A percentile compares a stretch with the other conserved stretches of the same genome.
Conservation (phyloP, 2,329 filamentous ascomycete species). For the Amesomyces nigricolor region DNA sequence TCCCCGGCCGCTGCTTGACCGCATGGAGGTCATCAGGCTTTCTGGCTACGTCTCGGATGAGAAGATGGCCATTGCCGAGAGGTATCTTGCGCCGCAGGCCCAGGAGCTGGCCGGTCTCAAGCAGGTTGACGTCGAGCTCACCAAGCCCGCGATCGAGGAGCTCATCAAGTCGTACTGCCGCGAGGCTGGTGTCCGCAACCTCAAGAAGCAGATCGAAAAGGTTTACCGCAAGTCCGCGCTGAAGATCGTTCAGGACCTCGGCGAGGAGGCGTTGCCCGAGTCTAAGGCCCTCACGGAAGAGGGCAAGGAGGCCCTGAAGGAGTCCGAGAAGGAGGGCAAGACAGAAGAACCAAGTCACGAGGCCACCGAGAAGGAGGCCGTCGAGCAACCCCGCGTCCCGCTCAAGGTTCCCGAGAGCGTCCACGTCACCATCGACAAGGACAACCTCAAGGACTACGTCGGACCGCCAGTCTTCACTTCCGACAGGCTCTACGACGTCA, state of each 20-base stretch:
- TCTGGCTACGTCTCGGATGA: slow-evolving; percentile 97
- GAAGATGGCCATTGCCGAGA: slow-evolving; percentile 97
- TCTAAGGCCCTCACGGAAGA: slow-evolving; percentile 78
- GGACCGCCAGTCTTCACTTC: slow-evolving; percentile 93
- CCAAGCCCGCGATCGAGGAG: slow-evolving; percentile 84
- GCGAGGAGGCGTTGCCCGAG: slow-evolving; percentile 76
- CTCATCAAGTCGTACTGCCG: slow-evolving; percentile 98
- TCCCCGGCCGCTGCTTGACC: slow-evolving; percentile 83
- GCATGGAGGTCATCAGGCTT: slow-evolving; percentile 95
- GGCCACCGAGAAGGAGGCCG: slow-evolving; percentile 55
- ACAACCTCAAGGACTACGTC: slow-evolving; percentile 93
- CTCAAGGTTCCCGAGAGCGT: slow-evolving; percentile 82
- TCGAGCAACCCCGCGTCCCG: slow-evolving; percentile 66
- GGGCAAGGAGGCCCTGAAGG: slow-evolving; percentile 70
- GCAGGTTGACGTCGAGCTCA: slow-evolving; percentile 82
- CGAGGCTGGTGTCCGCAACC: slow-evolving; percentile 91
- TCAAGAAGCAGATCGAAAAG: slow-evolving; percentile 99
- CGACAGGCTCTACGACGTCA: slow-evolving; percentile 89
- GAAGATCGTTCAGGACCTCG: slow-evolving; percentile 93
- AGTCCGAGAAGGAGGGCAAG: slow-evolving; percentile 51
- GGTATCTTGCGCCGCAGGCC: slow-evolving; percentile 87
- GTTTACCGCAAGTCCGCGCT: slow-evolving; percentile 95
- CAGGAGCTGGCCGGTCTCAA: slow-evolving; percentile 89
- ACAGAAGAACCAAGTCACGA: slow-evolving; percentile 22
- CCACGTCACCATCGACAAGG: slow-evolving; percentile 78